These are phyloP conservation scores for Lyophyllum atratum DNA, from an alignment of 768 basidiomycete species.

Conservation along the genomic window DNA sequence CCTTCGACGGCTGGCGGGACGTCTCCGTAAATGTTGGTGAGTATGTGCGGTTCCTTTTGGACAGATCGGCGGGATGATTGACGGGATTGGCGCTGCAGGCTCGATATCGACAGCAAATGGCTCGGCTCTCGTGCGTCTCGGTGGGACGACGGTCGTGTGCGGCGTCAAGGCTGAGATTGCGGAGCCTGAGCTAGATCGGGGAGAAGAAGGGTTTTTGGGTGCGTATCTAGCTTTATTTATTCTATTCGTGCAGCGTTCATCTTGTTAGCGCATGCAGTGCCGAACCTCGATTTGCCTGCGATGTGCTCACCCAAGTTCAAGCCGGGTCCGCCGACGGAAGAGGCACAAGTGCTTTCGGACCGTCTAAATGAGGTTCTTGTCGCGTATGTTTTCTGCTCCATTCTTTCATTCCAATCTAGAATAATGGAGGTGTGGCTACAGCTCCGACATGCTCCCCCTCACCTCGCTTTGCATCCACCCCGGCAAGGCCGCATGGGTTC, in stretches of 20 bases:
- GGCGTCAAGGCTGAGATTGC: constrained; percentile 96
- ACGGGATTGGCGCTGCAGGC: constrained; percentile 45
- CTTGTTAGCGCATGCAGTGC: constrained; percentile 52
- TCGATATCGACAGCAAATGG: constrained; percentile 95
- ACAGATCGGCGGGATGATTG: not conserved
- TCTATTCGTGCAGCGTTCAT: not conserved
- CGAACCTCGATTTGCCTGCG: constrained; percentile 92
- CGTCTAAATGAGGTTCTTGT: constrained; percentile 77
- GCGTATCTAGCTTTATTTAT: constrained; percentile 17
- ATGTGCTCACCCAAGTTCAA: constrained; percentile 94
- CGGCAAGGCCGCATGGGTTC: constrained; percentile 83
- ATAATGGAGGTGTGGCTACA: constrained; percentile 24
- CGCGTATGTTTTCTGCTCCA: constrained; percentile 49
- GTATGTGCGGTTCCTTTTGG: constrained; percentile 22
- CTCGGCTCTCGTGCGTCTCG: constrained; percentile 87
- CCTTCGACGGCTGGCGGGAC: constrained; percentile 68
- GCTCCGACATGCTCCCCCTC: constrained; percentile 67
- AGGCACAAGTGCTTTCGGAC: constrained; percentile 90
- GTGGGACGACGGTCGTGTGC: constrained; percentile 93
- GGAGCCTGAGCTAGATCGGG: constrained; percentile 80
- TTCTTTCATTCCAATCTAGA: not conserved
- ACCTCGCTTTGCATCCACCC: constrained; percentile 77
- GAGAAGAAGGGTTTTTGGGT: constrained; percentile 85
- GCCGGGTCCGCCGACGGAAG: constrained; percentile 92
- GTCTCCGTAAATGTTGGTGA: constrained; percentile 79